Evolutionary conservation across 495 filamentous ascomycete species (phyloP).

Genomic region (Echria macrotheca): DNA sequence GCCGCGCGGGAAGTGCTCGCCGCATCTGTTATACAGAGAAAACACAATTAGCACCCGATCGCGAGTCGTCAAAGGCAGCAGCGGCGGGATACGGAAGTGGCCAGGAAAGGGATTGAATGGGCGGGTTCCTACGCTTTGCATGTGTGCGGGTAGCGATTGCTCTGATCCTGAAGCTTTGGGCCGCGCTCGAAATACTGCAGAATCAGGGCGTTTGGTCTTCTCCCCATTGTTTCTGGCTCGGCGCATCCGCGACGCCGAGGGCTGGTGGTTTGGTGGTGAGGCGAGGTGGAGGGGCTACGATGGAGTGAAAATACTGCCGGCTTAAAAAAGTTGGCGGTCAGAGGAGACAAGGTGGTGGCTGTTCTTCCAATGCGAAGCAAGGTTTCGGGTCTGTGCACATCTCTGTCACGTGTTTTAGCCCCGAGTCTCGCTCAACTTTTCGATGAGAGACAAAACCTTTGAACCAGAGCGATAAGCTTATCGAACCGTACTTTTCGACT

Average conservation of each 20-base stretch:
- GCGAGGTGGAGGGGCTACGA: constrained; percentile 17
- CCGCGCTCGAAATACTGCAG: constrained; percentile 80
- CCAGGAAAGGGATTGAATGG: not conserved
- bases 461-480: no score
- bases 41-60: constrained; percentile 1
- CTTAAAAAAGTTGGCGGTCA: constrained; percentile 28
- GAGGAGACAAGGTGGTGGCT: not conserved
- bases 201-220: constrained; percentile 76
- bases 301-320: constrained; percentile 29
- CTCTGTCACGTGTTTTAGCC: no score
- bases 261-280: constrained; percentile 9
- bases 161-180: constrained; percentile 72
- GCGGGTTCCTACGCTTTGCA: constrained; percentile 55
- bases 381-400: not conserved
- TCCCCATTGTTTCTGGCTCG: constrained; percentile 54
- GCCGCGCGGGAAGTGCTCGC: constrained; percentile 79
- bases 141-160: constrained; percentile 81
- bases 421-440: no score
- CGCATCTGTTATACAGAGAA: constrained; percentile 54
- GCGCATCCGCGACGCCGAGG: constrained; percentile 16
- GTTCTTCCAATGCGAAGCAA: not conserved
- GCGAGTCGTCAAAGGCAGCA: not conserved
- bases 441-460: no score
- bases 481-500: no score
- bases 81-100: constrained; percentile 2